Percentiles rank a stretch among this genome's conserved stretches.
phyloP scores from a whole-genome alignment of 169 alveolate species.

The Eimeria brunetti region DNA sequence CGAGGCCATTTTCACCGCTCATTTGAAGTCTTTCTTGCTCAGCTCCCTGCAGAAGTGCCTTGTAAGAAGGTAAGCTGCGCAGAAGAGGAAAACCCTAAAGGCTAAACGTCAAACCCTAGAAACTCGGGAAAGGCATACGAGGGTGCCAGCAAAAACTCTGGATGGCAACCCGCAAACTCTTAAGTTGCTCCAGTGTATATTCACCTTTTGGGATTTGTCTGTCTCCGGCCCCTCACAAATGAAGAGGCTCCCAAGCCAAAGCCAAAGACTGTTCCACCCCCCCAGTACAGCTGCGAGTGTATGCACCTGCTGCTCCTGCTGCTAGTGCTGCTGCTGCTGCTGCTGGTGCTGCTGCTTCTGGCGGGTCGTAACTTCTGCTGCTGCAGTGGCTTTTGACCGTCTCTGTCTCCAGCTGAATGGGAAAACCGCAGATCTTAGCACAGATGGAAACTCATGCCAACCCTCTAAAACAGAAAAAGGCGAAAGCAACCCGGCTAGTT shows the following conservation, averaged over 20 bases:
- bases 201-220: constrained; percentile 9
- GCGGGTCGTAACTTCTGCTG: neutral
- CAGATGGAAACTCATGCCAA: neutral
- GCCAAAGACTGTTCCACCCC: constrained; percentile 40
- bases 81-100: neutral
- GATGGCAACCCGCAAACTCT: neutral
- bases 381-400: neutral
- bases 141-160: neutral
- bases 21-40: neutral
- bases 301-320: constrained; percentile 57
- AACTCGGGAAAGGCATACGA: no score
- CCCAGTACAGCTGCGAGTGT: constrained; percentile 61
- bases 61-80: constrained; percentile 22
- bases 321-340: constrained; percentile 37
- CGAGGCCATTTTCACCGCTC: neutral
- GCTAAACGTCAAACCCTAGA: neutral
- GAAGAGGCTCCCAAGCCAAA: constrained; percentile 44
- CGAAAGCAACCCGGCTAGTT: neutral
- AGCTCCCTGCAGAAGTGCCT: neutral
- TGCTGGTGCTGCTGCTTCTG: constrained; percentile 30
- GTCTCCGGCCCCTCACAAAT: constrained; percentile 36
- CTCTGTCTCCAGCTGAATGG: neutral
- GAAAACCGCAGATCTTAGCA: neutral
- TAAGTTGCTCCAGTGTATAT: neutral
- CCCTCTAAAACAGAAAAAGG: neutral